Conservation (phyloP, 768 basidiomycete species). For the Termitomyces sp. region DNA sequence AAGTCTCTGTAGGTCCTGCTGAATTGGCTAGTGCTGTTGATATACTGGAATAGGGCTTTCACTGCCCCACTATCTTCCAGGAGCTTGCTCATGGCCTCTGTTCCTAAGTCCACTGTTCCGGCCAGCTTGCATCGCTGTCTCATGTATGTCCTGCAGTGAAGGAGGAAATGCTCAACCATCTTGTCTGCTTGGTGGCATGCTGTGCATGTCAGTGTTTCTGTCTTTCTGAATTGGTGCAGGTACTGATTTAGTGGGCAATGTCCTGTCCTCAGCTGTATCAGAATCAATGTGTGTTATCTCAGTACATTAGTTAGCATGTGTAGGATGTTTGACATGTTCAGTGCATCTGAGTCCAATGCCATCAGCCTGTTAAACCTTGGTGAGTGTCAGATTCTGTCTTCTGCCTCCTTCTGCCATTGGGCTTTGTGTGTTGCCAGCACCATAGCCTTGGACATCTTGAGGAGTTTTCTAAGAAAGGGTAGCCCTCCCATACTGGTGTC, state of each 20-base stretch:
- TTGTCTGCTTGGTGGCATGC: not conserved
- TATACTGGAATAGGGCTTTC: too few relatives aligned
- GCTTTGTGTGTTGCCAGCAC: not conserved
- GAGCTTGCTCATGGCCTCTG: too few relatives aligned
- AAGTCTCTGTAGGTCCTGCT: too few relatives aligned
- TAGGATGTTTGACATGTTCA: not conserved
- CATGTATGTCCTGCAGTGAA: too few relatives aligned
- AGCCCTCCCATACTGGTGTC: not conserved
- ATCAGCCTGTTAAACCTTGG: not conserved
- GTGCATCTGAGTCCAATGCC: not conserved
- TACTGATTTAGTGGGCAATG: not conserved
- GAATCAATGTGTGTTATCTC: not conserved
- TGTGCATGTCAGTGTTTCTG: not conserved
- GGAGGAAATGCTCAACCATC: not conserved
- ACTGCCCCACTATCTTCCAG: too few relatives aligned
- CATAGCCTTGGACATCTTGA: not conserved
- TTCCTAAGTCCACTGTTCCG: too few relatives aligned
- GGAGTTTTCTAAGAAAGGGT: not conserved
- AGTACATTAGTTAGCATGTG: not conserved
- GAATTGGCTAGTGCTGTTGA: too few relatives aligned
- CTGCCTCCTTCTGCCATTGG: not conserved
- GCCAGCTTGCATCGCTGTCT: too few relatives aligned
- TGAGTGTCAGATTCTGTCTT: not conserved
- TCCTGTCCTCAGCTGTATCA: not conserved
- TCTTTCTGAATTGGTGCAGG: not conserved